Evolutionary conservation across 1,284 basidiomycete species (phyloP).

Genomic region (Cutaneotrichosporon arboriforme): DNA sequence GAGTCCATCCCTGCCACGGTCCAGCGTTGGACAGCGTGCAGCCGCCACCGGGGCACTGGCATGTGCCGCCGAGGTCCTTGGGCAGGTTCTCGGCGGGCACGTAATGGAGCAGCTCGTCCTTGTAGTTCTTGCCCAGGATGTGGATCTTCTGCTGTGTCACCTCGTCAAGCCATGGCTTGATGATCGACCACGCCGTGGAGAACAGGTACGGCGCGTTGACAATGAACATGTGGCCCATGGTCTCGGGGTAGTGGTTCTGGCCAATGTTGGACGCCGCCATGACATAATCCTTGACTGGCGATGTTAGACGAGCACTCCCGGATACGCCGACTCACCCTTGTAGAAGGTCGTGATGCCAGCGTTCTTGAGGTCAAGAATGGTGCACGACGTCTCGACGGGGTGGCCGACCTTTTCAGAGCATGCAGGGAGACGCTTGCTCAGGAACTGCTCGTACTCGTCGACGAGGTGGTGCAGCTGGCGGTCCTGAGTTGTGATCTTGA

Average conservation of each 20-base stretch:
- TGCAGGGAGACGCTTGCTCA: conserved; percentile 72
- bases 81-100: conserved; percentile 81
- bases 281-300: conserved; percentile 80
- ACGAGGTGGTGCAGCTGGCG: conserved; percentile 86
- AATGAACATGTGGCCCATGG: conserved; percentile 95
- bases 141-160: conserved; percentile 91
- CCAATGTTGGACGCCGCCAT: conserved; percentile 71
- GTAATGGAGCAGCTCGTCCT: conserved; percentile 67
- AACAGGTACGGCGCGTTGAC: conserved; percentile 93
- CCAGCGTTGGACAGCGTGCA: conserved; percentile 87
- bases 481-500: conserved; percentile 74
- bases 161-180: conserved; percentile 92
- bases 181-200: conserved; percentile 77
- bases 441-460: conserved; percentile 88
- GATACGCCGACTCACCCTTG: conserved; percentile 47
- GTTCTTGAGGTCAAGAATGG: conserved; percentile 85
- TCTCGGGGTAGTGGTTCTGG: conserved; percentile 87
- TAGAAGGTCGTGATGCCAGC: conserved; percentile 81
- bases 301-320: background rate
- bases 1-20: conserved; percentile 65
- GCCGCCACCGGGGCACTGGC: conserved; percentile 66
- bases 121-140: conserved; percentile 62
- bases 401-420: conserved; percentile 65
- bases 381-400: conserved; percentile 96
- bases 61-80: conserved; percentile 74